These are phyloP conservation scores for Drosera spatulata DNA, from an alignment of 179 eudicot species.

Conservation along the genomic window DNA sequence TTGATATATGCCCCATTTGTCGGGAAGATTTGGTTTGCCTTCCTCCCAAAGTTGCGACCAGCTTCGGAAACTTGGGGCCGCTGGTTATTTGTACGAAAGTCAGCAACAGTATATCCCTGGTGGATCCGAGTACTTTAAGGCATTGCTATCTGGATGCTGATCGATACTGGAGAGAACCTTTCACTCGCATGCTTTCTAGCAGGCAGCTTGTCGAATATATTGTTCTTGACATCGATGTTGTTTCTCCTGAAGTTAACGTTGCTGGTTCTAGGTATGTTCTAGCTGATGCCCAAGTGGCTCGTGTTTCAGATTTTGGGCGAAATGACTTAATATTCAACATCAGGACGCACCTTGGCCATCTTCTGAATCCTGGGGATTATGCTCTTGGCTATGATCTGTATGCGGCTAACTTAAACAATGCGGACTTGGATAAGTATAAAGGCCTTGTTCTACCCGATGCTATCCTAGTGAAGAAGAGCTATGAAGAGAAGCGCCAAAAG, in stretches of 20 bases:
- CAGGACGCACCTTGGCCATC: slow-evolving; percentile 57
- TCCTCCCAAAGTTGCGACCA: slow-evolving; percentile 31
- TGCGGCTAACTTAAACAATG: slow-evolving; percentile 40
- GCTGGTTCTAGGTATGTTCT: slow-evolving; percentile 45
- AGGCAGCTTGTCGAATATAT: slow-evolving; percentile 57
- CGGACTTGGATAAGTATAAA: slow-evolving; percentile 39
- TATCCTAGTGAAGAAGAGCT: slow-evolving; percentile 55
- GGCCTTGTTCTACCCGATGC: slow-evolving; percentile 44
- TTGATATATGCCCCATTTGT: slow-evolving; percentile 47
- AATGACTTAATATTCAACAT: slow-evolving; percentile 39
- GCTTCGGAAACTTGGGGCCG: slow-evolving; percentile 48
- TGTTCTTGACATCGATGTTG: slow-evolving; percentile 36
- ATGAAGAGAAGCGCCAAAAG: slow-evolving; percentile 43
- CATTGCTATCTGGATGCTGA: slow-evolving; percentile 44
- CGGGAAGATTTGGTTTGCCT: slow-evolving; percentile 57
- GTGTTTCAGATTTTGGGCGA: slow-evolving; percentile 50
- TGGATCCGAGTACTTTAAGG: slow-evolving; percentile 50
- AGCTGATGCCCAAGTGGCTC: slow-evolving; percentile 59
- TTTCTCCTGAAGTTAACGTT: slow-evolving; percentile 25
- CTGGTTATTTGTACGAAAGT: slow-evolving; percentile 55
- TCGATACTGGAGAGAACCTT: slow-evolving; percentile 49
- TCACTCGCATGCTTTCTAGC: slow-evolving; percentile 32
- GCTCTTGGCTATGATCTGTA: slow-evolving; percentile 61
- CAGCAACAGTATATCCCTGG: slow-evolving; percentile 27
- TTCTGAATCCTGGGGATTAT: slow-evolving; percentile 42